Conservation (phyloP, 192 early-diverging fungal species). For the Coemansia sp. region DNA sequence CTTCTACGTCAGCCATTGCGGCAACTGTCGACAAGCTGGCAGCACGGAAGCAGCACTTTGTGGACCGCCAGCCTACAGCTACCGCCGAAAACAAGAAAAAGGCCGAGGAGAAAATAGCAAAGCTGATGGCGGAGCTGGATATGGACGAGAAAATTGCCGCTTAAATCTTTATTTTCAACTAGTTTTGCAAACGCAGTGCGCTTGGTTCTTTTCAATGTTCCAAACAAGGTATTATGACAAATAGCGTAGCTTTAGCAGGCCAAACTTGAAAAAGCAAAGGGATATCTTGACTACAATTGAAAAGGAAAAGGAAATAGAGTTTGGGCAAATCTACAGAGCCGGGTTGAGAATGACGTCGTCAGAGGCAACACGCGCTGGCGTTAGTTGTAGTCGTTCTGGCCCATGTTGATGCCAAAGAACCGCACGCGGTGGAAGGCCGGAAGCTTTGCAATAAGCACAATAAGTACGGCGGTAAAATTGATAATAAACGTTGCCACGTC, state of each 20-base stretch:
- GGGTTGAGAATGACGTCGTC: neutral
- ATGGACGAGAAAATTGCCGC: constrained; percentile 50
- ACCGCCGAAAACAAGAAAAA: constrained; percentile 86
- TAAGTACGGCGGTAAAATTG: constrained; percentile 80
- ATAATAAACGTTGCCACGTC: constrained; percentile 86
- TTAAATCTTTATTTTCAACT: neutral
- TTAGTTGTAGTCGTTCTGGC: constrained; percentile 51
- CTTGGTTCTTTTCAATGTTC: neutral
- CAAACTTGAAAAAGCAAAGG: neutral
- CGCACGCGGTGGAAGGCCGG: constrained; percentile 87
- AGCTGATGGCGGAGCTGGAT: constrained; percentile 61
- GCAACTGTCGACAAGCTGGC: constrained; percentile 70
- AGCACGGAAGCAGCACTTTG: constrained; percentile 69
- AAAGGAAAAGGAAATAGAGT: neutral
- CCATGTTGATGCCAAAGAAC: constrained; percentile 91
- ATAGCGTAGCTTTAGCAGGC: neutral
- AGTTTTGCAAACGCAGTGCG: too few relatives aligned
- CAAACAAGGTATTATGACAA: neutral
- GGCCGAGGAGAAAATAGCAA: constrained; percentile 82
- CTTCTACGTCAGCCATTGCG: constrained; percentile 64
- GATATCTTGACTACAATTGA: neutral
- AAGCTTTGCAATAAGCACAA: constrained; percentile 90
- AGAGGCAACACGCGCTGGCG: neutral
- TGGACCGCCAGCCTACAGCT: constrained; percentile 72
- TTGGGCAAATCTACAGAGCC: constrained; percentile 7